A percentile compares a stretch with the other conserved stretches of the same genome.
Evolutionary conservation across 257 asterid genomes (phyloP).

Genomic region (Lantana camara): DNA sequence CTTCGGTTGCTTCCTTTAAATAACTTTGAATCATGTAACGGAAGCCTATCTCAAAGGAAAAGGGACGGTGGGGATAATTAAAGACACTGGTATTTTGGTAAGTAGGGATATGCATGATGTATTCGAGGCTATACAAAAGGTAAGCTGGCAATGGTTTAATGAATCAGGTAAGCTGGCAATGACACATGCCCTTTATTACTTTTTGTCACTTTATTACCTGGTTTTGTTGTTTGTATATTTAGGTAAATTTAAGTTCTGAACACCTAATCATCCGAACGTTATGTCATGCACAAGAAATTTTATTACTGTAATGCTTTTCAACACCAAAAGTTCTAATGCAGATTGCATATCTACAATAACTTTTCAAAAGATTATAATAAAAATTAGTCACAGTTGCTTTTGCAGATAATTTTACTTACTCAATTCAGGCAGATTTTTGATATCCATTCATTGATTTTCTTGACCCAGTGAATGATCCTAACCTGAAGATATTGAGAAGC

Average conservation of each 20-base stretch:
- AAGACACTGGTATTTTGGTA: constrained; percentile 9
- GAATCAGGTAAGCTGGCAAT: constrained; percentile 19
- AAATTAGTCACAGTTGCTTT: background rate
- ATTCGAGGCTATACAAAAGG: constrained; percentile 14
- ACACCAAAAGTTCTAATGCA: background rate
- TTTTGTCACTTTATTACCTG: background rate
- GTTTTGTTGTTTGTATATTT: background rate
- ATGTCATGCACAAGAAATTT: background rate
- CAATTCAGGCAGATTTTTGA: background rate
- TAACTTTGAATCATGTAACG: constrained; percentile 10
- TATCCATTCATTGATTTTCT: background rate
- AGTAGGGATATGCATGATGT: constrained; percentile 23
- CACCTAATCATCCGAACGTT: background rate
- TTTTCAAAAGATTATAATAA: background rate
- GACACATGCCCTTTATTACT: constrained; percentile 21
- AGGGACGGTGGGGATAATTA: constrained; percentile 6
- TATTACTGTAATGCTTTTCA: constrained; percentile 2
- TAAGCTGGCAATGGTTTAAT: constrained; percentile 24
- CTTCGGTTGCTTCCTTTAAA: constrained; percentile 3
- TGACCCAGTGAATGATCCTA: constrained; percentile 5
- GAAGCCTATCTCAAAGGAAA: constrained; percentile 13
- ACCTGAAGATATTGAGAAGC: background rate
- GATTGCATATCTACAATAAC: background rate
- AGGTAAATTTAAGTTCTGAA: background rate
- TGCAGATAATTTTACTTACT: background rate